Evolutionary conservation across 192 early-diverging fungal genomes (phyloP), one percentile per base, ranked within the genome.

Genomic region (Linnemannia hyalina): DNA sequence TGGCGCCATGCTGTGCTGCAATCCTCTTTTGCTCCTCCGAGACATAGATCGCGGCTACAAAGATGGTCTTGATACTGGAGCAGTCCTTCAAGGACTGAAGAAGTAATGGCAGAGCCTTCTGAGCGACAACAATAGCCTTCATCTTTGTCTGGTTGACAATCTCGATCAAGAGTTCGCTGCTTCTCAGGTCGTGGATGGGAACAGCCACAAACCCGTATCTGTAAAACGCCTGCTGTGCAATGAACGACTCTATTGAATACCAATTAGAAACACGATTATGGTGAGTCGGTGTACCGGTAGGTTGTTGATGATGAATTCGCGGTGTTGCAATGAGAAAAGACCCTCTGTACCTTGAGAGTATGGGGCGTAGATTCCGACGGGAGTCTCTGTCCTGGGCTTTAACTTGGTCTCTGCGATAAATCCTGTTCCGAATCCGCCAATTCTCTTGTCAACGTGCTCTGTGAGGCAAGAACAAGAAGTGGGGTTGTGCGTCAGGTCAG

Each of bases 271-370:
- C 16, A 77, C 4, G 26, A n/a, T 57, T 38, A 55, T 75, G 75
- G 47, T 36, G 44, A 40, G 47, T 57, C 20, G 22, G 20, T 57
- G 35, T 35, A 5, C 20, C 18, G 49, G 49, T 29, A 52, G 20
- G 32, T 54, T 18, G 22, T 11, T 9, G 57, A 46, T 46, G 13
- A 15, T 46, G 44, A 7, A 20, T 4, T 68, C 38, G 2, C 26
- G 38, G 4, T 16, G 54, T 13, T 6, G 16, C 40, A 52, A 42
- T 35, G 9, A 68, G 42, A 72, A 44, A 1, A 26, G 26, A 11
- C 9, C 60, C 44, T 46, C 10, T 46, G 11, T 93, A 91, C 91
- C 88, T 83, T 86, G 83, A n/a, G 80, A 76, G 65, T 82, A 83
- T 11, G 82, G 87, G 35, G 81, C 78, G 42, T 85, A 76, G 71